These are phyloP conservation scores for Aciculosporium take DNA, from an alignment of 2,329 filamentous ascomycete genomes.

Conservation along the genomic window DNA sequence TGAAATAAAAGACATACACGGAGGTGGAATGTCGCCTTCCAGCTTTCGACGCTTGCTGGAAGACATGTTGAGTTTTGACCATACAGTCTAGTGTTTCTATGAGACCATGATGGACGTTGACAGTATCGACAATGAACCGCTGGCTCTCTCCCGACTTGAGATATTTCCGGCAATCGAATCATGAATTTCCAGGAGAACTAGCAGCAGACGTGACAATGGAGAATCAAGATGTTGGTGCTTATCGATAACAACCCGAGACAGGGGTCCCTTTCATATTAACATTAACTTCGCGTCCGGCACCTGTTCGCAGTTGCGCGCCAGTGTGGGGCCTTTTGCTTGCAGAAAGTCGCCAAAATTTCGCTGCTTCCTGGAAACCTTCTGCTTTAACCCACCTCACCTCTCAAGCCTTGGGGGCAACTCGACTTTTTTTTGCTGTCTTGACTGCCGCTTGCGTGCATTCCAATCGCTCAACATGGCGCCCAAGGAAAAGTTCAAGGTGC, in stretches of 20 bases:
- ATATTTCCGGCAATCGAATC: background rate
- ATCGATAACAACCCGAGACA: conserved; percentile 1
- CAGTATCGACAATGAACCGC: background rate
- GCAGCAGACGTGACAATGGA: background rate
- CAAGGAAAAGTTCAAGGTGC: conserved; percentile 21
- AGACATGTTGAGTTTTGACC: conserved; percentile 9
- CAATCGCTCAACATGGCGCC: conserved; percentile 20
- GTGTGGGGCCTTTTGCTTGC: conserved; percentile 3
- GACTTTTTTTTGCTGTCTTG: background rate
- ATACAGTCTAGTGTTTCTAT: background rate
- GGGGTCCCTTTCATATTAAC: background rate
- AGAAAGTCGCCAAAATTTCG: conserved; percentile 7
- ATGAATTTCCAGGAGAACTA: no score
- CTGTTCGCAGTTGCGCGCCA: background rate
- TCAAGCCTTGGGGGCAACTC: background rate
- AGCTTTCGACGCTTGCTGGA: conserved; percentile 22
- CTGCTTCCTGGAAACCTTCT: conserved; percentile 6
- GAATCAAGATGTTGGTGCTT: background rate
- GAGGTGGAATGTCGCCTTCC: conserved; percentile 15
- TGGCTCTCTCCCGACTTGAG: background rate
- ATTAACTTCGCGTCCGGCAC: background rate
- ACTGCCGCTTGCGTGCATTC: background rate
- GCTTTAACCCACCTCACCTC: background rate
- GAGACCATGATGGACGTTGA: background rate
- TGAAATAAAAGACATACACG: conserved; percentile 14